Evolutionary conservation across 306 rosid species (phyloP).

Genomic region (Cucumis hystrix): DNA sequence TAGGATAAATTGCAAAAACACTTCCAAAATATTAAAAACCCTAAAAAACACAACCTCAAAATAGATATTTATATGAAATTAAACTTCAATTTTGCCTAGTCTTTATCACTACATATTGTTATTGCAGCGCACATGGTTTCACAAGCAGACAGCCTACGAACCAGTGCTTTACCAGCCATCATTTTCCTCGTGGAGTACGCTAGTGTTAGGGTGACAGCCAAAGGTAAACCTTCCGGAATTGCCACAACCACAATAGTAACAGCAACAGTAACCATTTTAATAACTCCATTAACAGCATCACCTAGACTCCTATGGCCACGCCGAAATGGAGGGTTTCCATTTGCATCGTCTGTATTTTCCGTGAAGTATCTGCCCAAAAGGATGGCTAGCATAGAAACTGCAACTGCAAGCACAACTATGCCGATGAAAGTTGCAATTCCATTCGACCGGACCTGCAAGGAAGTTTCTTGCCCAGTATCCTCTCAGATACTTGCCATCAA

Average conservation of each 20-base stretch:
- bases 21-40: too few relatives aligned
- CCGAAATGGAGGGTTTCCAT: constrained; percentile 34
- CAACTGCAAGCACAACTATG: constrained; percentile 85
- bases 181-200: constrained; percentile 98
- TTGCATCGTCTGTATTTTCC: constrained; percentile 32
- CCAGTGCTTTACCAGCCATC: constrained; percentile 99
- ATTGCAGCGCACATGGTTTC: constrained; percentile 99
- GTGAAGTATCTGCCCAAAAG: constrained; percentile 85
- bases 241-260: constrained; percentile 99
- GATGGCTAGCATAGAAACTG: constrained; percentile 58
- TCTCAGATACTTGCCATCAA: constrained; percentile 99
- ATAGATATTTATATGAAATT: too few relatives aligned
- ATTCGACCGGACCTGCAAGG: constrained; percentile 96
- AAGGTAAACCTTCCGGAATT: constrained; percentile 95
- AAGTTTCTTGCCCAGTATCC: constrained; percentile 96
- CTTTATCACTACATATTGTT: constrained; percentile 93
- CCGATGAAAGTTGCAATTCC: constrained; percentile 97
- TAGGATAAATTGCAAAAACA: too few relatives aligned
- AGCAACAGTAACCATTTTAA: constrained; percentile 82
- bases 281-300: constrained; percentile 41
- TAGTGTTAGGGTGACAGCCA: constrained; percentile 93
- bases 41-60: too few relatives aligned
- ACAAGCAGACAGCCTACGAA: constrained; percentile 81
- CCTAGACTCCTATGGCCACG: constrained; percentile 45
- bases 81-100: constrained; percentile 62